Base-by-base conservation (phyloP, 768 basidiomycete genomes). In the Fomitopsis pulvina region DNA sequence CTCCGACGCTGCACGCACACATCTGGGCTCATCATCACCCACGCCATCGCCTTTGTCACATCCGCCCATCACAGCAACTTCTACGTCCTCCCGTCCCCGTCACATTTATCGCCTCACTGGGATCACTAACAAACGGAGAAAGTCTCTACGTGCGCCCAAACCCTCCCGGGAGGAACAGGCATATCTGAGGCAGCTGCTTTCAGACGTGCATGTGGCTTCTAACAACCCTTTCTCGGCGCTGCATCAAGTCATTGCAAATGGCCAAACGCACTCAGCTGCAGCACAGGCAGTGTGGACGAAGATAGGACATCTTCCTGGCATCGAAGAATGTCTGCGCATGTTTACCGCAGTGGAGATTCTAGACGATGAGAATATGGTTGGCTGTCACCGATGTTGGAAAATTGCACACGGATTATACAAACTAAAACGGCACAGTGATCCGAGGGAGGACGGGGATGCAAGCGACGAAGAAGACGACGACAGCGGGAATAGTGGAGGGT, bases 261-360 rank as follows among this genome's bases (percentile, higher is more conserved):
- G 48, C 42, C 6, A 42, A 24, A 68, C 59, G 45, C 16, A 51
- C 59, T 28, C 71, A 62, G 47, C 58, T 6, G 49, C 69, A 40
- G 67, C 74, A 24, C 63, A 66, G 40, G 52, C 69, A 40, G 66
- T 68, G 52, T 74, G 76, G 65, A 61, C 78, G 47, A 74, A 73
- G 52, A 62, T 68, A 20, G 72, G 69, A 21, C 74, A 77, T 38
- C 68, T 82, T 10, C 73, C 77, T 5, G 78, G 82, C 0, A 70
- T 85, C 24, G 87, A 89, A 59, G 91, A 93, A 50, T 91, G 88
- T 55, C 66, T 95, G 52, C 74, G 82, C 54, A 75, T 87, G 70
- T 98, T 98, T 68, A 96, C 93, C 0, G 76, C 85, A 3, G 93
- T 96, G n/a, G 94, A 98, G 59, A 79, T 90, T 6, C 69, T 98